These are phyloP conservation scores for Penicillium brevicompactum DNA, from an alignment of 2,329 filamentous ascomycete genomes.

Conservation along the genomic window DNA sequence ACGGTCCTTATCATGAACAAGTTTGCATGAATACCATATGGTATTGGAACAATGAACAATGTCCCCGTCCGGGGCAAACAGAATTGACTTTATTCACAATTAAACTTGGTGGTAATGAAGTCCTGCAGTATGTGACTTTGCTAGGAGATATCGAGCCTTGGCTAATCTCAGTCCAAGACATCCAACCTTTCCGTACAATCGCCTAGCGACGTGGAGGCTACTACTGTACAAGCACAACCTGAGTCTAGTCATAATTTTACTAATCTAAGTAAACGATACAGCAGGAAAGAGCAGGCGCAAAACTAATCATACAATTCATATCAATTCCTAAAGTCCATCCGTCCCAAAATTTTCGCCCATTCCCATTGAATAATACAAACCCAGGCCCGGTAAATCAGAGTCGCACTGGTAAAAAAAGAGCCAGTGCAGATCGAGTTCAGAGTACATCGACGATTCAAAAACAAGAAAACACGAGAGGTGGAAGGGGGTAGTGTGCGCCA, in stretches of 20 bases:
- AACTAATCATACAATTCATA: conserved; percentile 37
- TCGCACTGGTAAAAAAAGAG: conserved; percentile 23
- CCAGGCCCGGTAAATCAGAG: conserved; percentile 13
- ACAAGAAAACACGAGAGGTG: conserved; percentile 15
- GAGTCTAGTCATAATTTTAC: neutral
- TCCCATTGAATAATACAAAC: conserved; percentile 27
- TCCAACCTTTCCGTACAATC: too few species aligned
- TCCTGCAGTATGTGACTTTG: too few species aligned
- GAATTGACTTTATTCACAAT: too few species aligned
- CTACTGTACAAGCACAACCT: neutral
- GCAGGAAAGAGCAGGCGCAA: neutral
- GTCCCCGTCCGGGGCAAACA: too few species aligned
- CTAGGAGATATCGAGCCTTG: too few species aligned
- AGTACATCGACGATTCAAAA: conserved; percentile 19
- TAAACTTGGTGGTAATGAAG: too few species aligned
- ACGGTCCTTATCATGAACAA: too few species aligned
- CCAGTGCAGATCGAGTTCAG: conserved; percentile 23
- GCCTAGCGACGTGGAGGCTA: neutral
- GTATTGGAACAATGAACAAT: too few species aligned
- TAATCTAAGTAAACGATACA: neutral
- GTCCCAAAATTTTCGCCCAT: conserved; percentile 19
- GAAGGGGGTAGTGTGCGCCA: conserved; percentile 12
- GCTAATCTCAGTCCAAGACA: neutral
- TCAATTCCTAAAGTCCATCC: conserved; percentile 27
- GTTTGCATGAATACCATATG: too few species aligned